Base-by-base conservation (phyloP, 306 rosid genomes). In the Boehmeria nivea region DNA sequence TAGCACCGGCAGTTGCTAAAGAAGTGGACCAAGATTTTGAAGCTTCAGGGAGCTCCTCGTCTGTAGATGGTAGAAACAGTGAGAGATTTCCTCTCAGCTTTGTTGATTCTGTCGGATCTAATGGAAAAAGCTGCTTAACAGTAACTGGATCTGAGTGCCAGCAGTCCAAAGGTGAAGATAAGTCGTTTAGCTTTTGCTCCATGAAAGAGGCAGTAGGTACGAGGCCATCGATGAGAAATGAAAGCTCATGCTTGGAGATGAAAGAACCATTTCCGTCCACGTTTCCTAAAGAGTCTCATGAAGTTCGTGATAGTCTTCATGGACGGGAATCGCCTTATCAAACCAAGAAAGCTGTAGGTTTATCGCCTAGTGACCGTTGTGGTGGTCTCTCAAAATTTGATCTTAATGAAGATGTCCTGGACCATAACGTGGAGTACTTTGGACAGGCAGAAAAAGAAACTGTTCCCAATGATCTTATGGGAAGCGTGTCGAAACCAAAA, bases 21-120 rank as follows among this genome's bases (percentile, higher is more conserved):
- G 76, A 64, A 17, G 57, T 51, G 31, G 61, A 57, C 50, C 59
- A 48, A 48, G 76, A 71, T 37, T 58, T 57, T 38, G 77, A 59
- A 56, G 63, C 61, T 23, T 59, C 67, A 28, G 55, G 65, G 27
- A 70, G 69, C 65, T 62, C 74, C 45, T 69, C 68, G 21, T 61
- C 74, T 51, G 48, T 24, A 15, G 47, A 59, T 22, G 71, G 57
- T 36, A 64, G 65, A 64, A 64, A 47, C 54, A 48, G 38, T 19
- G 51, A 26, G 59, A 46, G 19, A 51, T 3, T 71, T 57, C 66
- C 27, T 36, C 39, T 15, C 40, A 51, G 66, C 57, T 64, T 34
- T 34, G 61, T 51, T 36, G 69, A 63, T 69, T 69, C 74, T 9
- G 74, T 55, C 26, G 74, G 57, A 37, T 61, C 74, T 13, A 49